phyloP scores from a whole-genome alignment of 495 filamentous ascomycete genomes.

The Astrothelium macrocarpum region DNA sequence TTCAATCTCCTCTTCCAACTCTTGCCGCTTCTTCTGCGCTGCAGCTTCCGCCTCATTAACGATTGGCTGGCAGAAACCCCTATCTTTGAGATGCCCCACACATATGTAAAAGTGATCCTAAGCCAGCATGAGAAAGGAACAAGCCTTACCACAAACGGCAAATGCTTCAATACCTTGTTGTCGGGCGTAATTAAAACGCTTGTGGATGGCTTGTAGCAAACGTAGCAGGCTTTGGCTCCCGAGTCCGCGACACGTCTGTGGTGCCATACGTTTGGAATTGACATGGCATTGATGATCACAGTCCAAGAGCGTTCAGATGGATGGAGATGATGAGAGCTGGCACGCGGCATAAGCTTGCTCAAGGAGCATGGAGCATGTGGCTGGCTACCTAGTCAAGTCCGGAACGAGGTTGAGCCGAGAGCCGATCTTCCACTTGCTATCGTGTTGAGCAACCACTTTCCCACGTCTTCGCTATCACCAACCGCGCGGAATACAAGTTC shows the following conservation, averaged over 20 bases:
- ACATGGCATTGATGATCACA: slow-evolving; percentile 27
- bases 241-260: slow-evolving; percentile 83
- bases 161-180: slow-evolving; percentile 55
- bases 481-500: no score
- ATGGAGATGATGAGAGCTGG: neutral
- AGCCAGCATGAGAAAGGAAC: slow-evolving; percentile 8
- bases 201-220: slow-evolving; percentile 82
- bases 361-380: neutral
- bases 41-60: slow-evolving; percentile 60
- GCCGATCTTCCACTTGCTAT: no score
- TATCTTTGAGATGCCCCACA: slow-evolving; percentile 72
- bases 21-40: slow-evolving; percentile 47
- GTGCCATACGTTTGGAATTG: slow-evolving; percentile 74
- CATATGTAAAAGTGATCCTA: slow-evolving; percentile 96
- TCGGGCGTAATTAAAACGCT: slow-evolving; percentile 84
- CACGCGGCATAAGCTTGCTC: neutral
- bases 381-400: no score
- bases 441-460: no score
- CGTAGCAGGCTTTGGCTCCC: slow-evolving; percentile 68
- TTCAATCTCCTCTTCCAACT: slow-evolving; percentile 35
- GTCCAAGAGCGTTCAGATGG: neutral
- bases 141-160: neutral
- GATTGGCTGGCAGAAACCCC: slow-evolving; percentile 68
- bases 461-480: no score
- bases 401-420: neutral